Base-by-base conservation (phyloP, 2,329 filamentous ascomycete genomes). In the Alternaria dauci region DNA sequence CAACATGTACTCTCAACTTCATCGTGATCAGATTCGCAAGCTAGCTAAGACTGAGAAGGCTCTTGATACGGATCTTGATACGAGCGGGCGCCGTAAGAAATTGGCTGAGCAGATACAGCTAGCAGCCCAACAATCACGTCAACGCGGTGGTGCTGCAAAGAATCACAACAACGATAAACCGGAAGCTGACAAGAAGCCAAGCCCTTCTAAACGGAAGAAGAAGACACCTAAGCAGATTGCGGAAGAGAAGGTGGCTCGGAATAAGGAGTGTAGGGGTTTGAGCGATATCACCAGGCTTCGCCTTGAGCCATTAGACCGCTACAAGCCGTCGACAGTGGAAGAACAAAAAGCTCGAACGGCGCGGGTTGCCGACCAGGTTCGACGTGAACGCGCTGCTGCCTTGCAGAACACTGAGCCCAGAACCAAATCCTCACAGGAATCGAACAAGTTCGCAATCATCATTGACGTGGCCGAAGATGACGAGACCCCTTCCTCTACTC, bases 1-100 rank as follows among this genome's bases (percentile, higher is more conserved):
- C 11, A 43, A 34, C 12, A 59, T 59, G 55, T 47, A 59, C 23
- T 55, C 28, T 11, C 55, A 59, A 28, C 32, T 55, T 4, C 26
- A 16, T n/a, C 34, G 46, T 12, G 36, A 41, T 12, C 55, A 52
- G 23, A 3, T 44, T 16, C 30, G 47, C 6, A 28, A 47, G 8
- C n/a, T 52, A 23, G 25, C 48, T 12, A 56, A 52, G 47, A 43
- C 44, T 23, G 44, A 51, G 14, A 42, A 55, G 30, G 41, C 44
- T 14, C 6, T 28, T 26, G 42, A 30, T 14, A n/a, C 36, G 7
- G 39, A 30, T 1, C 9, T 58, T 14, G 18, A 38, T 46, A 43
- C 38, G 4, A 20, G 3, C 0, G 36, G 30, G 14, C 34, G 43
- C 18, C 50, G 28, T 14, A 52, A 23, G 11, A 30, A 44, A n/a